These are phyloP conservation scores for Leptosphaerulina australis DNA, from an alignment of 2,329 filamentous ascomycete species.

Conservation along the genomic window DNA sequence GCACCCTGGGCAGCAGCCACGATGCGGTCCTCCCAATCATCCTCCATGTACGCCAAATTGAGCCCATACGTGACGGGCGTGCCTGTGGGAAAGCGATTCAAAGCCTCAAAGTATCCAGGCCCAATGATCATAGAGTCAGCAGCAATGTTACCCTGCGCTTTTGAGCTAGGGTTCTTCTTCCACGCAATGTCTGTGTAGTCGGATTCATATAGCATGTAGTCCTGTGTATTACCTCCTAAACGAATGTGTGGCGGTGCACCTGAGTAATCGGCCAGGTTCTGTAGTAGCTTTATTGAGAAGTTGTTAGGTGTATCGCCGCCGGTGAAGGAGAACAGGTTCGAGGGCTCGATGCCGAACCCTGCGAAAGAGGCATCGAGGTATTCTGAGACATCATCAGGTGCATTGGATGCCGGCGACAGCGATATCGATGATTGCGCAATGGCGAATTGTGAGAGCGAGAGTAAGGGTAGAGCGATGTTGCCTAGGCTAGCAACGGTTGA, in stretches of 20 bases:
- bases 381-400: conserved; percentile 40
- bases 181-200: conserved; percentile 47
- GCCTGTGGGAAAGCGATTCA: conserved; percentile 57
- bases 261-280: conserved; percentile 57
- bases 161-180: conserved; percentile 48
- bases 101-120: conserved; percentile 55
- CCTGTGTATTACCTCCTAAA: conserved; percentile 59
- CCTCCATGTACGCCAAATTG: conserved; percentile 56
- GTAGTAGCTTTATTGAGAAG: conserved; percentile 56
- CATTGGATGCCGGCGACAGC: conserved; percentile 37
- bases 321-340: conserved; percentile 60
- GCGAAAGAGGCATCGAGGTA: conserved; percentile 54
- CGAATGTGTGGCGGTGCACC: conserved; percentile 58
- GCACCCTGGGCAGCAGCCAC: conserved; percentile 51
- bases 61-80: conserved; percentile 59
- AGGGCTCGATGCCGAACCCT: conserved; percentile 60
- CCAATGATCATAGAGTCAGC: conserved; percentile 56
- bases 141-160: conserved; percentile 50
- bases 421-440: conserved; percentile 42
- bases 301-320: conserved; percentile 52
- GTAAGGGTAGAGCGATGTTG: conserved; percentile 22
- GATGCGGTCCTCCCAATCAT: conserved; percentile 54
- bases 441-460: conserved; percentile 26
- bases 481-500: conserved; percentile 7
- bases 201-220: conserved; percentile 56